Evolutionary conservation across 2,329 filamentous ascomycete species (phyloP).

Genomic region (Pseudogymnoascus sp.): DNA sequence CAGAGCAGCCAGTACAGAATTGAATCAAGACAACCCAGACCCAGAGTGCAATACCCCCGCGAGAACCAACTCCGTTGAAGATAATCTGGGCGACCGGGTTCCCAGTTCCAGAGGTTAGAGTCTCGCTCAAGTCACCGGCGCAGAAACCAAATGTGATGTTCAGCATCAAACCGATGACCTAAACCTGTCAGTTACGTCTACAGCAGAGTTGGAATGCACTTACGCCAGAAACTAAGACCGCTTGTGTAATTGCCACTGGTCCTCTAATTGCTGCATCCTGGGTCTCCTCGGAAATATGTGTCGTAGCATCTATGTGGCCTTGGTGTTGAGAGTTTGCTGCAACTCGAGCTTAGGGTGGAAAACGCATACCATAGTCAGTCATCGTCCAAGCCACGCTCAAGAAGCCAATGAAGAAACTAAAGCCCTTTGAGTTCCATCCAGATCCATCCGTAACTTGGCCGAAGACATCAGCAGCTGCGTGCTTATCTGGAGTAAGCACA

Average conservation of each 20-base stretch:
- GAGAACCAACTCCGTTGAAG: constrained; percentile 48
- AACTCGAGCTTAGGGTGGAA: too few relatives aligned
- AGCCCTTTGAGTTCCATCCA: constrained; percentile 48
- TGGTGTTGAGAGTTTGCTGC: constrained; percentile 28
- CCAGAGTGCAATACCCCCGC: constrained; percentile 46
- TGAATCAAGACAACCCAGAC: constrained; percentile 50
- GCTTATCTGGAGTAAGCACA: constrained; percentile 42
- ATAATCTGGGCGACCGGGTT: constrained; percentile 53
- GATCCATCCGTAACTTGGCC: constrained; percentile 44
- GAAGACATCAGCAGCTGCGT: constrained; percentile 46
- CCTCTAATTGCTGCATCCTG: constrained; percentile 42
- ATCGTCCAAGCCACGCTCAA: constrained; percentile 53
- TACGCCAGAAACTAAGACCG: constrained; percentile 49
- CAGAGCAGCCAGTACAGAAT: constrained; percentile 52
- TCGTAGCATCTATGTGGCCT: constrained; percentile 28
- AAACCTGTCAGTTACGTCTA: too few relatives aligned
- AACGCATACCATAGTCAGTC: constrained; percentile 40
- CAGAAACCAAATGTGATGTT: constrained; percentile 52
- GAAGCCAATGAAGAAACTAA: constrained; percentile 54
- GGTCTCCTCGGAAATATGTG: constrained; percentile 46
- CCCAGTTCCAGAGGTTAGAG: constrained; percentile 40
- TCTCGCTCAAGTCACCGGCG: constrained; percentile 38
- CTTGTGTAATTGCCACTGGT: constrained; percentile 47
- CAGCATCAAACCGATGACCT: constrained; percentile 43
- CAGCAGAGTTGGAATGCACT: too few relatives aligned